These are phyloP conservation scores for Volvariella volvacea DNA, from an alignment of 1,284 basidiomycete genomes.

Conservation along the genomic window DNA sequence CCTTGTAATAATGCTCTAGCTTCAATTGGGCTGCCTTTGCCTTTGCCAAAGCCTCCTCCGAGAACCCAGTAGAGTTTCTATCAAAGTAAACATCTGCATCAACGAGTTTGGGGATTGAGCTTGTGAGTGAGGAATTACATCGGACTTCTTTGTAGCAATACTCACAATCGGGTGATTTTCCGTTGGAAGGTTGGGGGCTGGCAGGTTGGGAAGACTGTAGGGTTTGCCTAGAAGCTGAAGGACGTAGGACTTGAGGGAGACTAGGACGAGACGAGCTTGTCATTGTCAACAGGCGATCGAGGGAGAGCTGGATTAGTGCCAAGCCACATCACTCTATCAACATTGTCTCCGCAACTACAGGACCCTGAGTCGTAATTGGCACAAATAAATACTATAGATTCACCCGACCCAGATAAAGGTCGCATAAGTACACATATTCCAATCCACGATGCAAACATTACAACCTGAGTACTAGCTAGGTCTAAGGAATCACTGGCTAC, in stretches of 20 bases:
- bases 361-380: no score
- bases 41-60: slow-evolving; percentile 69
- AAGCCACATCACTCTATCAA: no score
- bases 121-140: not conserved
- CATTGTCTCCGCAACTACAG: no score
- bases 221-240: slow-evolving; percentile 42
- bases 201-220: slow-evolving; percentile 10
- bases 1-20: slow-evolving; percentile 88
- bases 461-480: no score
- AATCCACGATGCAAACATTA: no score
- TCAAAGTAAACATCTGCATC: slow-evolving; percentile 74
- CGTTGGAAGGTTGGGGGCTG: slow-evolving; percentile 5
- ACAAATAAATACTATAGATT: no score
- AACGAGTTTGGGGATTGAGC: slow-evolving; percentile 12
- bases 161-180: slow-evolving; percentile 25
- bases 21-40: slow-evolving; percentile 88
- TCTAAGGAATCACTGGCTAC: no score
- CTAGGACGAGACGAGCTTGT: slow-evolving; percentile 13
- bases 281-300: slow-evolving; percentile 7
- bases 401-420: no score
- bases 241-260: slow-evolving; percentile 27
- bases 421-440: no score
- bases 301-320: no score
- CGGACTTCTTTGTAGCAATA: slow-evolving; percentile 4
- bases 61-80: slow-evolving; percentile 63